A percentile compares a stretch with the other conserved stretches of the same genome.
Conservation (phyloP, 768 basidiomycete species). For the Ramaria rubella region DNA sequence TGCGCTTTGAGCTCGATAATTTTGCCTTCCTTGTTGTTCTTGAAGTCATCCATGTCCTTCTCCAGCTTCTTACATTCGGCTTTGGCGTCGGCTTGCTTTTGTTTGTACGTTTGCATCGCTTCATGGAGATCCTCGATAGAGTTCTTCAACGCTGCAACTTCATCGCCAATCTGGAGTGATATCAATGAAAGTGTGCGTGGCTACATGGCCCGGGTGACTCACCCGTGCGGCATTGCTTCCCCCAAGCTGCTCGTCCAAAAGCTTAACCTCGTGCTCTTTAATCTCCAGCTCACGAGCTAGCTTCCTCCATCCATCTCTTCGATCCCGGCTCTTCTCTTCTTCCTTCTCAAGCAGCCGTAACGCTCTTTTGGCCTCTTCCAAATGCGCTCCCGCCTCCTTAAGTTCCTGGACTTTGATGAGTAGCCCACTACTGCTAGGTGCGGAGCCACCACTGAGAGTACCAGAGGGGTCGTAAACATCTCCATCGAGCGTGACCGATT, state of each 20-base stretch:
- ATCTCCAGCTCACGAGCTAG: constrained; percentile 71
- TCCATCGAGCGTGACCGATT: constrained; percentile 88
- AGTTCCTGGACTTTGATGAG: constrained; percentile 83
- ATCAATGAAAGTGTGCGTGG: background rate
- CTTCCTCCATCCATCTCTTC: constrained; percentile 55
- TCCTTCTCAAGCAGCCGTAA: constrained; percentile 50
- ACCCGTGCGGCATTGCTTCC: constrained; percentile 89
- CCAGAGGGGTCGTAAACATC: constrained; percentile 97
- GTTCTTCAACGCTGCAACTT: constrained; percentile 68
- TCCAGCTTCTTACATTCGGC: constrained; percentile 83
- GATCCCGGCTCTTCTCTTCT: constrained; percentile 44
- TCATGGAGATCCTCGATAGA: constrained; percentile 51
- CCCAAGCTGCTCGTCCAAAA: constrained; percentile 78
- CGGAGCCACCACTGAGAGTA: constrained; percentile 85
- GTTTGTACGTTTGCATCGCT: constrained; percentile 57
- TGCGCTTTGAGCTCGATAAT: constrained; percentile 88
- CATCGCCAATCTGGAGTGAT: constrained; percentile 57
- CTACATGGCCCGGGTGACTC: constrained; percentile 20
- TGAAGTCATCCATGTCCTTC: constrained; percentile 97
- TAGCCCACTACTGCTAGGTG: constrained; percentile 66
- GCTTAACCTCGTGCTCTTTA: constrained; percentile 77
- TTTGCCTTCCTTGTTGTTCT: constrained; percentile 97
- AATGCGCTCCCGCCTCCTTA: constrained; percentile 53
- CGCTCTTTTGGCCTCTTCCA: constrained; percentile 42
- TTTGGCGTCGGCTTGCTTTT: constrained; percentile 70